phyloP scores from a whole-genome alignment of 2,329 filamentous ascomycete species.

The Stemphylium lycopersici region DNA sequence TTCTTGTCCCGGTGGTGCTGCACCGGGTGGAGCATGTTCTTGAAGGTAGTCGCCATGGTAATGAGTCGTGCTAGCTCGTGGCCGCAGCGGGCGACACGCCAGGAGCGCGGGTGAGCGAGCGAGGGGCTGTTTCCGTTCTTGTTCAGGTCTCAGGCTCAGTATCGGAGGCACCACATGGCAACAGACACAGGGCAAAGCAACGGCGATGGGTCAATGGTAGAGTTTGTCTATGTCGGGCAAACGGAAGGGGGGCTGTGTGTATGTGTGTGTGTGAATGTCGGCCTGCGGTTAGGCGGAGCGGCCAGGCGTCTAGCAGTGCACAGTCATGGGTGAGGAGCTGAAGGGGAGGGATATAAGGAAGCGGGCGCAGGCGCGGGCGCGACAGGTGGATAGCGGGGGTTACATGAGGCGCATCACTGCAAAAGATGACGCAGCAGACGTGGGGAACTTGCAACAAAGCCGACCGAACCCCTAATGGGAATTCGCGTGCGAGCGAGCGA shows the following conservation, averaged over 20 bases:
- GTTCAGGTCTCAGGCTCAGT: constrained; percentile 12
- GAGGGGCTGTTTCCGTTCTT: constrained; percentile 10
- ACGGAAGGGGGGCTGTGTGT: not conserved
- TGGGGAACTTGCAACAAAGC: constrained; percentile 27
- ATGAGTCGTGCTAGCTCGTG: constrained; percentile 18
- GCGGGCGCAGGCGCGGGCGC: constrained; percentile 9
- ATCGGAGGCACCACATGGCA: constrained; percentile 16
- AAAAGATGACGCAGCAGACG: constrained; percentile 33
- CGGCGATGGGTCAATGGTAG: constrained; percentile 18
- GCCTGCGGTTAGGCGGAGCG: constrained; percentile 26
- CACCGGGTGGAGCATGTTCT: constrained; percentile 46
- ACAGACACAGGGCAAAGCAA: constrained; percentile 13
- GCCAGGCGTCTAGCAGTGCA: constrained; percentile 26
- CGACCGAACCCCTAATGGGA: constrained; percentile 9
- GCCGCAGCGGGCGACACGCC: not conserved
- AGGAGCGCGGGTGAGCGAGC: constrained; percentile 13
- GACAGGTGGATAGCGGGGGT: constrained; percentile 31
- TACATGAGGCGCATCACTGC: constrained; percentile 24
- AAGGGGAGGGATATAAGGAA: constrained; percentile 6
- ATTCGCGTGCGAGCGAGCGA: no score
- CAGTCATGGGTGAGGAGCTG: constrained; percentile 30
- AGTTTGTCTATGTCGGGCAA: not conserved
- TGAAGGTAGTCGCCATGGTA: constrained; percentile 47
- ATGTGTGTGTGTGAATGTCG: not conserved
- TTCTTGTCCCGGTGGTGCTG: constrained; percentile 40